Evolutionary conservation across 768 basidiomycete genomes (phyloP).

Genomic region (Trametes elegans): DNA sequence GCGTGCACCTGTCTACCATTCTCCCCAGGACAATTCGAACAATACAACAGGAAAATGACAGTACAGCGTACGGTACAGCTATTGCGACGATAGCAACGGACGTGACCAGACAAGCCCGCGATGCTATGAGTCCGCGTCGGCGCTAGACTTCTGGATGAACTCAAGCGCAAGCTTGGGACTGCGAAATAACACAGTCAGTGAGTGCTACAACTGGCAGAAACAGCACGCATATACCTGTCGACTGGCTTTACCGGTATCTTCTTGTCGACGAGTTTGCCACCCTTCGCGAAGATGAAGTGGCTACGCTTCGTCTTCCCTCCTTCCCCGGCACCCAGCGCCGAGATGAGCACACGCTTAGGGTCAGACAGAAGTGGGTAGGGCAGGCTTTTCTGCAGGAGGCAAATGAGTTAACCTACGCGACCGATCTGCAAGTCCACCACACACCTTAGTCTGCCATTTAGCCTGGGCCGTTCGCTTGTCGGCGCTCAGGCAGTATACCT

Average conservation of each 20-base stretch:
- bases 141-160: conserved; percentile 49
- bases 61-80: not conserved
- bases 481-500: conserved; percentile 82
- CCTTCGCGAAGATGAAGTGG: conserved; percentile 92
- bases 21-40: too few species aligned
- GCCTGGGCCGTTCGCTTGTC: conserved; percentile 72
- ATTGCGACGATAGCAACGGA: not conserved
- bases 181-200: not conserved
- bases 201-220: not conserved
- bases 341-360: conserved; percentile 76
- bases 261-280: conserved; percentile 85
- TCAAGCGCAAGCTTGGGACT: conserved; percentile 67
- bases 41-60: not conserved
- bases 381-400: conserved; percentile 63
- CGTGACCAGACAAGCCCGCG: not conserved
- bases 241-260: conserved; percentile 83
- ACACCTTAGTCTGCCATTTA: conserved; percentile 86
- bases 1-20: too few species aligned
- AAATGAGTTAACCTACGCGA: not conserved
- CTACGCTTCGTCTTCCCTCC: conserved; percentile 86
- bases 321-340: conserved; percentile 75
- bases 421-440: conserved; percentile 19
- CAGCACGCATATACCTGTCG: conserved; percentile 72
- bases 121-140: not conserved
- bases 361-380: conserved; percentile 89